phyloP scores from a whole-genome alignment of 2,329 filamentous ascomycete genomes.

The Neonectria sp. region DNA sequence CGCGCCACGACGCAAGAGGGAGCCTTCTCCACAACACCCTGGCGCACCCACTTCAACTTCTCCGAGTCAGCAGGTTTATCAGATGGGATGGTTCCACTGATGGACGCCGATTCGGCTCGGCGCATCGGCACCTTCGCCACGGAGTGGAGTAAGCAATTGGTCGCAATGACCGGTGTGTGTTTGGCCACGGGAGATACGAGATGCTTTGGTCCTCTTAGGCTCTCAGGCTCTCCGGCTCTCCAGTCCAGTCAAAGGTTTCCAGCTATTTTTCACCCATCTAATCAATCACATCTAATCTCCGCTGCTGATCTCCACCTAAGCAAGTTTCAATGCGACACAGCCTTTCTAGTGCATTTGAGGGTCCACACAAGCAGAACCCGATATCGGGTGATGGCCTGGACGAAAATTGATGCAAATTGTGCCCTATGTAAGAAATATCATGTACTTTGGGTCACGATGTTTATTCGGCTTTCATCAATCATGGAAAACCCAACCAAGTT shows the following conservation, averaged over 20 bases:
- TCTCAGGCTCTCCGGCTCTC: background rate
- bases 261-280: constrained; percentile 29
- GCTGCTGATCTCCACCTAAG: background rate
- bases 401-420: too few relatives aligned
- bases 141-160: background rate
- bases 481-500: too few relatives aligned
- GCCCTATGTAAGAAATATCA: too few relatives aligned
- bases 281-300: constrained; percentile 47
- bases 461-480: too few relatives aligned
- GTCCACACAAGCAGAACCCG: background rate
- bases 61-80: constrained; percentile 2
- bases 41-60: background rate
- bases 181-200: background rate
- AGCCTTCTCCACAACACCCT: background rate
- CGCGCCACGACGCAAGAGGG: background rate
- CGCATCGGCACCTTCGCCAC: background rate
- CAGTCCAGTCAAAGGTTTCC: background rate
- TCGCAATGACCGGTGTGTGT: background rate
- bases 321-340: too few relatives aligned
- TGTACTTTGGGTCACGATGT: too few relatives aligned
- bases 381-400: too few relatives aligned
- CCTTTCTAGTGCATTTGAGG: background rate
- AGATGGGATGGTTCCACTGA: background rate
- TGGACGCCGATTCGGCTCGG: background rate
- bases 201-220: background rate